A percentile compares a stretch with the other conserved stretches of the same genome.
These are phyloP conservation scores for Fennellomyces sp. DNA, from an alignment of 371 early-diverging fungal genomes.

Conservation along the genomic window DNA sequence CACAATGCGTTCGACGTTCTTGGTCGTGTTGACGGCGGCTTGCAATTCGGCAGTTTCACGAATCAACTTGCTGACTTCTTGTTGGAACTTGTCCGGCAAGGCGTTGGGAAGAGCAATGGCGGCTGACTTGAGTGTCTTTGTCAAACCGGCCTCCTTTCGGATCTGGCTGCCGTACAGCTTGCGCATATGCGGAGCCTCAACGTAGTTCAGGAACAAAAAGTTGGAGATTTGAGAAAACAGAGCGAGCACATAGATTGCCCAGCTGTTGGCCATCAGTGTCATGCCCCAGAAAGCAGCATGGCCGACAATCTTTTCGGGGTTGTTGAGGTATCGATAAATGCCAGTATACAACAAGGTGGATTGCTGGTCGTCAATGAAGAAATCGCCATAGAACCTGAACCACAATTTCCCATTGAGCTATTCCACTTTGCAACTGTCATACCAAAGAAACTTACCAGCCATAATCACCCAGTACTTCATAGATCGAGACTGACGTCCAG, in stretches of 20 bases:
- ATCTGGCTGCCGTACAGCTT: conserved; percentile 82
- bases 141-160: conserved; percentile 80
- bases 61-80: conserved; percentile 38
- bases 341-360: conserved; percentile 76
- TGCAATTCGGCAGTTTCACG: conserved; percentile 42
- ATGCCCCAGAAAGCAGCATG: conserved; percentile 92
- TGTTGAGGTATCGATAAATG: conserved; percentile 85
- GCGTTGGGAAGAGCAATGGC: conserved; percentile 37
- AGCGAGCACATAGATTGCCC: conserved; percentile 79
- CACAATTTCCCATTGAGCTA: not conserved
- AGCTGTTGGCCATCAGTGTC: conserved; percentile 80
- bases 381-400: conserved; percentile 80
- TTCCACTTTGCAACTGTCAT: too few species aligned
- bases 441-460: conserved; percentile 61
- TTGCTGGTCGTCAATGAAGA: conserved; percentile 76
- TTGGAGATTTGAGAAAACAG: conserved; percentile 80
- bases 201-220: conserved; percentile 78
- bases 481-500: conserved; percentile 88
- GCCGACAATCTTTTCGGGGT: conserved; percentile 91
- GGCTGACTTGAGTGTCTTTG: conserved; percentile 55
- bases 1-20: conserved; percentile 59
- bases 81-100: conserved; percentile 33
- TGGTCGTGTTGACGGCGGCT: conserved; percentile 42
- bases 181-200: conserved; percentile 88
- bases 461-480: conserved; percentile 91